These are phyloP conservation scores for Geranium rotundifolium DNA, from an alignment of 345 rosid species.

Conservation along the genomic window DNA sequence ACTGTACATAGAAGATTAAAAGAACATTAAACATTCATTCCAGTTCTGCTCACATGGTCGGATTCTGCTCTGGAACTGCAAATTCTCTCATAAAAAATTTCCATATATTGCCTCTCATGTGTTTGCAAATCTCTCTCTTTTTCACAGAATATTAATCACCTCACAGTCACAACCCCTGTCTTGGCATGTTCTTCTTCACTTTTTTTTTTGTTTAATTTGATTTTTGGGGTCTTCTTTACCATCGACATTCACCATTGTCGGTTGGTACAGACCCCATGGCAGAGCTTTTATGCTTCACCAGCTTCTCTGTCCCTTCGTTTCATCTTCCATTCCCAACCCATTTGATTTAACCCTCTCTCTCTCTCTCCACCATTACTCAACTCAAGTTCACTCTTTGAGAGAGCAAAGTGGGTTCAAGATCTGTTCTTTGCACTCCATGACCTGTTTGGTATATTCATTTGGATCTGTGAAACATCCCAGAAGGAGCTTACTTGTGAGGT, in stretches of 20 bases:
- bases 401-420: not conserved
- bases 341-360: not conserved
- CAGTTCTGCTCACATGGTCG: not conserved
- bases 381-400: no score
- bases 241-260: constrained; percentile 30
- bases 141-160: constrained; percentile 1
- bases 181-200: constrained; percentile 3
- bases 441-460: not conserved
- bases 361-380: no score
- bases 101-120: not conserved
- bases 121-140: not conserved
- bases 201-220: not conserved
- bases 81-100: no score
- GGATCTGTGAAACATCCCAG: not conserved
- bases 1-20: no score
- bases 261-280: constrained; percentile 11
- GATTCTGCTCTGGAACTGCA: not conserved
- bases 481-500: not conserved
- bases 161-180: not conserved
- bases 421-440: not conserved
- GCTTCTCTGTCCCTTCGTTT: constrained; percentile 18
- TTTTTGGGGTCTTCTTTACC: not conserved
- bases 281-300: constrained; percentile 4
- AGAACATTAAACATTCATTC: not conserved
- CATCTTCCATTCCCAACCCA: constrained; percentile 9